Percentiles rank a stretch among this genome's conserved stretches.
Conservation (phyloP, 176 grass and related monocot genomes). For the Avena atlantica region DNA sequence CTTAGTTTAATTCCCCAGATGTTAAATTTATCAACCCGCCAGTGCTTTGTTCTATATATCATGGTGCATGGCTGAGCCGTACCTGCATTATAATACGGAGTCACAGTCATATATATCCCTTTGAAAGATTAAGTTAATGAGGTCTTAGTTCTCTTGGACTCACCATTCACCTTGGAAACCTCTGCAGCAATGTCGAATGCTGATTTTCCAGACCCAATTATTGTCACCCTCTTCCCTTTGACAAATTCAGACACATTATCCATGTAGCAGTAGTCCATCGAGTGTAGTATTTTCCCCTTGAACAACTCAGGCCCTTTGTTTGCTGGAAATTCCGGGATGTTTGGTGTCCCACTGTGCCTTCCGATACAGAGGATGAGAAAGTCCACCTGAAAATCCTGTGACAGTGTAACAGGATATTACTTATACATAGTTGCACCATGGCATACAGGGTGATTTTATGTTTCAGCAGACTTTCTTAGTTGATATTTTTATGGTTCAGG, state of each 20-base stretch:
- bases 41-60: constrained; percentile 71
- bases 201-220: constrained; percentile 77
- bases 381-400: constrained; percentile 62
- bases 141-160: constrained; percentile 33
- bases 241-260: constrained; percentile 57
- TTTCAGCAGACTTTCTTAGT: constrained; percentile 10
- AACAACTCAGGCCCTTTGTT: constrained; percentile 69
- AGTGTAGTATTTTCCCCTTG: constrained; percentile 74
- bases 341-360: constrained; percentile 74
- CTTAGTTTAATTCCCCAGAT: constrained; percentile 58
- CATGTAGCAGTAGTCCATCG: constrained; percentile 80
- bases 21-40: constrained; percentile 58
- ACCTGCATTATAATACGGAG: constrained; percentile 50
- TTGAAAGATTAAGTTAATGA: constrained; percentile 22
- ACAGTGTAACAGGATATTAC: background rate
- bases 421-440: constrained; percentile 18
- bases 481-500: background rate
- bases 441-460: constrained; percentile 9
- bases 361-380: constrained; percentile 92
- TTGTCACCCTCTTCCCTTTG: constrained; percentile 58
- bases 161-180: constrained; percentile 74
- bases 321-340: constrained; percentile 65
- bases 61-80: constrained; percentile 70
- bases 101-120: constrained; percentile 12
- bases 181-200: constrained; percentile 86